Evolutionary conservation across 352 stramenopile genomes (phyloP), one percentile per base, ranked within the genome.

Genomic region (Pythium graminicola): DNA sequence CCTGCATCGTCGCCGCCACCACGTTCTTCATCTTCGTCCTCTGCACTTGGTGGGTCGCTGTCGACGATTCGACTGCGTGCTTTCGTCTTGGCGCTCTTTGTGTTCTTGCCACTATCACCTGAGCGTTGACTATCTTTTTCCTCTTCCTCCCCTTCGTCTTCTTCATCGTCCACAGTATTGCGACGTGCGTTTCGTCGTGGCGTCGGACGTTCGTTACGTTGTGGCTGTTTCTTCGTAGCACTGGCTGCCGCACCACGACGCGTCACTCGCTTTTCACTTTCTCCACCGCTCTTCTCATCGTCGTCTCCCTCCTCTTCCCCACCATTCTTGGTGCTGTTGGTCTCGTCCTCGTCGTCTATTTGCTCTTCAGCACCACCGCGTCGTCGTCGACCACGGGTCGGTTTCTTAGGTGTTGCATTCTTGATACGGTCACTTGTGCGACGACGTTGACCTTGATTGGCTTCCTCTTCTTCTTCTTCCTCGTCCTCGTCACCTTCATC

Each of bases 401-500:
- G 49, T 31, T 50, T 62, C 42, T 62, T 62, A 35, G 51, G 45
- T 23, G 45, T 57, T 13, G 46, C 45, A 16, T 43, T 48, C 51
- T 53, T 61, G 33, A 63, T 63, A 27, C 58, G 50, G 11, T 65
- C 44, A 20, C 57, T 60, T 31, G 50, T 60, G 28, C 57, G 50
- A 13, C 54, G 60, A 7, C 60, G 48, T 10, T 75, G 57, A 0
- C 52, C 45, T 10, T 74, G 48, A 2, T 65, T 59, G 2, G 66
- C 65, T 13, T 72, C 62, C 13, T 73, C 60, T 4, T 70, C 67
- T 6, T 79, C 66, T 7, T 70, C 65, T 4, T 77, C 63, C 0
- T 69, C 69, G 0, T 80, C 72, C 0, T 81, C 75, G 0, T 83
- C 72, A 0, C 75, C 72, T 0, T 71, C 62, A 19, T 79, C 70